phyloP scores from a whole-genome alignment of 2,329 filamentous ascomycete species.

The Fusarium udum region DNA sequence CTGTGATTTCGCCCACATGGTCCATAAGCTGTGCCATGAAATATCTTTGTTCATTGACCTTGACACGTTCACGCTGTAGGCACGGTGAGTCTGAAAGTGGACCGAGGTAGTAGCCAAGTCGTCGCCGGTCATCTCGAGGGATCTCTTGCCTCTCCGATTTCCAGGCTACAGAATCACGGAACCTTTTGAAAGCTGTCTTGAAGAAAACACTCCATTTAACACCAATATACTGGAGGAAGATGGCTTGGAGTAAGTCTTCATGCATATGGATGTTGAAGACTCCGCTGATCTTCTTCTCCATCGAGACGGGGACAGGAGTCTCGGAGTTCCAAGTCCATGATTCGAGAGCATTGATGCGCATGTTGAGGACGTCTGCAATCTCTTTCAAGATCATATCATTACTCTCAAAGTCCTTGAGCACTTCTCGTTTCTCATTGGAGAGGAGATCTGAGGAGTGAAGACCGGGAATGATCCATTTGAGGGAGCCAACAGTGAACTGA shows the following conservation, averaged over 20 bases:
- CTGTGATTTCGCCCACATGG: constrained; percentile 37
- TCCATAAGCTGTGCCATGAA: constrained; percentile 57
- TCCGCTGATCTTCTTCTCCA: constrained; percentile 59
- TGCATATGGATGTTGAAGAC: constrained; percentile 62
- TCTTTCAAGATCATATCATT: constrained; percentile 56
- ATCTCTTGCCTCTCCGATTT: constrained; percentile 44
- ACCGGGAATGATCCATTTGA: constrained; percentile 54
- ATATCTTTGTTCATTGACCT: constrained; percentile 51
- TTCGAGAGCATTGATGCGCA: constrained; percentile 56
- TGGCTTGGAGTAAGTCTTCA: constrained; percentile 60
- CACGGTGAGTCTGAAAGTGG: neutral
- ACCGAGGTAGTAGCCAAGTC: constrained; percentile 52
- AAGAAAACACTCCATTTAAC: constrained; percentile 58
- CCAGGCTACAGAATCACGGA: constrained; percentile 51
- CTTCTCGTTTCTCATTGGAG: constrained; percentile 53
- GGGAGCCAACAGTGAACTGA: constrained; percentile 48
- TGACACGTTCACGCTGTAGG: constrained; percentile 46
- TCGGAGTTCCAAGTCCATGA: constrained; percentile 58
- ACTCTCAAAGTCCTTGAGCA: constrained; percentile 54
- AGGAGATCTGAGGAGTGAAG: constrained; percentile 57
- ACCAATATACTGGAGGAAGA: constrained; percentile 62
- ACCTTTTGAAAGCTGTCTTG: constrained; percentile 48
- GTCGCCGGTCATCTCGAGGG: constrained; percentile 43
- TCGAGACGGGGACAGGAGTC: constrained; percentile 51
- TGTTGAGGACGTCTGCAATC: constrained; percentile 63